Conservation (phyloP, 768 basidiomycete genomes). For the Tylopilus vinaceipallidus region DNA sequence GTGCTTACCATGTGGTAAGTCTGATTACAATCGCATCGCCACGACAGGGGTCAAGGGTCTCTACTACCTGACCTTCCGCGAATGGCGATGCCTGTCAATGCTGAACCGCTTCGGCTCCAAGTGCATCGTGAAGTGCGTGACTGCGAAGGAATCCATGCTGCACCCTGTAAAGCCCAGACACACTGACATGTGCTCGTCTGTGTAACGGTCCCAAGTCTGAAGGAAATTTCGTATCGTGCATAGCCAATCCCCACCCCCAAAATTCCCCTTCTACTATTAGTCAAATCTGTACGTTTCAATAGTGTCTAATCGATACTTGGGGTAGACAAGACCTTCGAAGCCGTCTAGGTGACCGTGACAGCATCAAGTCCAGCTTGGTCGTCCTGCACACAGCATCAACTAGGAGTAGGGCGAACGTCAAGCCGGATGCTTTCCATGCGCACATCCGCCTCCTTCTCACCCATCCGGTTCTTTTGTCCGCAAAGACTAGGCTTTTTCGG, state of each 20-base stretch:
- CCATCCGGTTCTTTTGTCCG: not conserved
- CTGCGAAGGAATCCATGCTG: too few species aligned
- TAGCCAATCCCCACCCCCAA: not conserved
- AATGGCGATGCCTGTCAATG: too few species aligned
- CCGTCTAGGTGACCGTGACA: not conserved
- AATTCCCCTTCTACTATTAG: not conserved
- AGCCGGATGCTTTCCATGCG: slow-evolving; percentile 1
- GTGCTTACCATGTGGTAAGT: too few species aligned
- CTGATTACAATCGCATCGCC: too few species aligned
- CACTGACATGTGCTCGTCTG: not conserved
- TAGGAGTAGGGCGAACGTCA: not conserved
- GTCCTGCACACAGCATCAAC: not conserved
- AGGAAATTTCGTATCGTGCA: not conserved
- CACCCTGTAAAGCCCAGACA: too few species aligned
- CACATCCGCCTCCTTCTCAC: not conserved
- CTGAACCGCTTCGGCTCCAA: too few species aligned
- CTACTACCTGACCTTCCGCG: too few species aligned
- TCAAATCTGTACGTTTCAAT: not conserved
- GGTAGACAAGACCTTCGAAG: not conserved
- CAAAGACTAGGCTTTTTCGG: slow-evolving; percentile 5
- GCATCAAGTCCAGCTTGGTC: not conserved
- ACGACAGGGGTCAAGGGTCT: too few species aligned
- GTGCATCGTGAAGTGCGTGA: too few species aligned
- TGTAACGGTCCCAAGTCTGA: not conserved
- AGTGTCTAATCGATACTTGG: not conserved